phyloP scores from a whole-genome alignment of 1,284 basidiomycete genomes.

The Heterobasidion occidentale region DNA sequence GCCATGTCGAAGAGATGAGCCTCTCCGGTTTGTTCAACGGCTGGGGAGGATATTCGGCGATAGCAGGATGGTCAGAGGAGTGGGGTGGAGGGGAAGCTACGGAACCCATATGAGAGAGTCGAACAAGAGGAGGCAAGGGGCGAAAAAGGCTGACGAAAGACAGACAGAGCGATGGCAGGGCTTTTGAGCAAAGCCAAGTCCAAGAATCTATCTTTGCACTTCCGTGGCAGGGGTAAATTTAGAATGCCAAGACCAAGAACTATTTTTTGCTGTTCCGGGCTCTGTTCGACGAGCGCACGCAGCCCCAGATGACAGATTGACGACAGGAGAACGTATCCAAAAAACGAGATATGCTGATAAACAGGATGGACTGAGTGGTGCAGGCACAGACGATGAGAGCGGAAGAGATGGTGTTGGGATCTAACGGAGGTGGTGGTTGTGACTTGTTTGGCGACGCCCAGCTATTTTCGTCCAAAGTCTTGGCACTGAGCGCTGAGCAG shows the following conservation, averaged over 20 bases:
- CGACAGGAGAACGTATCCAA: not conserved
- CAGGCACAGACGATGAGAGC: not conserved
- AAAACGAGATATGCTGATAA: not conserved
- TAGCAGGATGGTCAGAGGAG: slow-evolving; percentile 15
- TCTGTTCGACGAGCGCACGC: not conserved
- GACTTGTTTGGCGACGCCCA: not conserved
- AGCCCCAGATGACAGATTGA: not conserved
- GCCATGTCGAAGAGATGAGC: slow-evolving; percentile 35
- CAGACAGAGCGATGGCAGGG: slow-evolving; percentile 8
- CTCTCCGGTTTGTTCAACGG: slow-evolving; percentile 18
- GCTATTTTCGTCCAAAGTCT: not conserved
- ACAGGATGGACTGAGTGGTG: no score
- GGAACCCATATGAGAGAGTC: slow-evolving; percentile 3
- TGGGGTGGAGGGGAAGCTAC: slow-evolving; percentile 9
- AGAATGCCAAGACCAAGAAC: slow-evolving; percentile 23
- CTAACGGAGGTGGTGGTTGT: not conserved
- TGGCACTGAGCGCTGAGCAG: no score
- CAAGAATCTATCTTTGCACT: slow-evolving; percentile 22
- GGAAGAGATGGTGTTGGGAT: not conserved
- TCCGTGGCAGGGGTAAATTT: slow-evolving; percentile 21
- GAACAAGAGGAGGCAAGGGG: not conserved
- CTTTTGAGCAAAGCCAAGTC: slow-evolving; percentile 26
- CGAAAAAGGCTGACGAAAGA: not conserved
- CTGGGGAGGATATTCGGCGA: slow-evolving; percentile 16
- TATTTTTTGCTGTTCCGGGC: slow-evolving; percentile 8